Base-by-base conservation (phyloP, 495 filamentous ascomycete genomes). In the Chaetomium tenue region DNA sequence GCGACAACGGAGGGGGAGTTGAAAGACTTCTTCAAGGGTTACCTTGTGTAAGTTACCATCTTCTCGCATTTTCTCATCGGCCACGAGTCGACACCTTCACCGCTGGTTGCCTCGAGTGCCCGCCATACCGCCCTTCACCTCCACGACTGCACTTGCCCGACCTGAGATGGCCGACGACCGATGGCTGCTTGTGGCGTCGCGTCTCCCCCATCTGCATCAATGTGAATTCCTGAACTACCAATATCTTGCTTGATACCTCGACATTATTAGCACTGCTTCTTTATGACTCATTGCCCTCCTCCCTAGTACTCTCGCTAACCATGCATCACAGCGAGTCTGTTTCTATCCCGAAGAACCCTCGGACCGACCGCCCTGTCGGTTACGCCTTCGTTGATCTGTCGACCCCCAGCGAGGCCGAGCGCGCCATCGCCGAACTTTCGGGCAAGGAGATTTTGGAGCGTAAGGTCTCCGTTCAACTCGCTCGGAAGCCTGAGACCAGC, bases 1-100 rank as follows among this genome's bases (percentile, higher is more conserved):
- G 92, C 94, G 87, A 98, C 94, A 84, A 95, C 92, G 75, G 94
- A 98, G 90, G 94, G 91, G 87, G 91, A 97, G 86, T 90, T 99
- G 84, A 96, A 93, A 83, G 91, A 92, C 63, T 99, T 99, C 86
- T 99, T 99, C 88, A 90, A 90, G 82, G 88, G 85, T 79, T 97
- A 93, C 88, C 88, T 91, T 80, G 89, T 99, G 95, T 99, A 87
- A 87, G 94, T 90, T 68, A 39, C 26, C 25, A 12, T n/a, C 42
- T 22, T 47, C 20, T 59, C 63, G 50, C 44, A 13, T 18, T 23
- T 23, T 60, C n/a, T 47, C 58, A 39, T 60, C 51, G n/a, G 26
- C 16, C 46, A 39, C 20, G 28, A 50, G 37, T 23, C 57, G 55
- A 12, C 23, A 37, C 48, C 47, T 64, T 59, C 61, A 62, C 66